Base-by-base conservation (phyloP, 192 early-diverging fungal species). In the Lobosporangium transversale region DNA sequence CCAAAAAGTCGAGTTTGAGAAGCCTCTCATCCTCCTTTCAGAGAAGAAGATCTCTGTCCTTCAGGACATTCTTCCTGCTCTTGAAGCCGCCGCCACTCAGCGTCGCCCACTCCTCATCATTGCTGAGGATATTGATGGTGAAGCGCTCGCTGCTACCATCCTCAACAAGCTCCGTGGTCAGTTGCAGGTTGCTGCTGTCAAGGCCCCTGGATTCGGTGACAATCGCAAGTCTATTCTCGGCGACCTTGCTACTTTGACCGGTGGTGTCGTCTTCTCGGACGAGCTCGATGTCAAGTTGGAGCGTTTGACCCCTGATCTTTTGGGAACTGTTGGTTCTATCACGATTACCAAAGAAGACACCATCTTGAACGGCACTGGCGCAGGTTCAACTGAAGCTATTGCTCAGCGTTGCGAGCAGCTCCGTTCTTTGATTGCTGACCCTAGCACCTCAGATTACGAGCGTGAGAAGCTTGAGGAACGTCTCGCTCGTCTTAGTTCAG, bases 1-100 rank as follows among this genome's bases (percentile, higher is more conserved):
- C 56, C 95, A 97, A 81, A 99, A 99, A 87, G 95, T 97, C 67
- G 98, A 99, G 86, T 96, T 99, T 57, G 98, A 99, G 88, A 99
- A 99, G 85, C 98, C 98, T 40, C 84, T 98, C 78, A 93, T 99
- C 70, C 84, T 99, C 65, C 85, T 99, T n/a, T 95, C 94, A 23
- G 98, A 99, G 82, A 94, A 95, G 87, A 99, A 99, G 90, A 95
- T 99, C 74, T 97, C 95, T 45, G 66, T 91, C 32, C 81, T 99
- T 24, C 94, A 95, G 83, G 98, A 99, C 83, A 86, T 99, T 57
- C 86, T 99, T 69, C 98, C 98, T 15, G 91, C 95, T 37, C 88
- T 99, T 23, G 98, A 99, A 86, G 84, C 95, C 51, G 88, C 98
- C 64, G 96, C 97, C 43, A 88, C 90, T 67, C 89, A 91, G 83